Base-by-base conservation (phyloP, 345 rosid genomes). In the Punica granatum region DNA sequence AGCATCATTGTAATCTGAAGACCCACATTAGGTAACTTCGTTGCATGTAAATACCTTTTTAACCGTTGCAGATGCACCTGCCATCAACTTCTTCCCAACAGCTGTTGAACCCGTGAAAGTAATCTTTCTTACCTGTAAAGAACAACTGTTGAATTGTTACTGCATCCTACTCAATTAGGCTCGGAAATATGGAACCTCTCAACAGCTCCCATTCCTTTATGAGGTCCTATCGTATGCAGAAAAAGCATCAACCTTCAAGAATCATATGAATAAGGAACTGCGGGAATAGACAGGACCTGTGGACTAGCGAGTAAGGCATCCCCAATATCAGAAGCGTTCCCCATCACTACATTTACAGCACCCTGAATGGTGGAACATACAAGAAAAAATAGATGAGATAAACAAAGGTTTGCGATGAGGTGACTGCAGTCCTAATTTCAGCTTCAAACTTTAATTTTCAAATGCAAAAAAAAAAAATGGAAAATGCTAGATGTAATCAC, bases 81-180 rank as follows among this genome's bases (percentile, higher is more conserved):
- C 96, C 99, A 94, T 91, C 84, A 88, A 84, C 78, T 85, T 94
- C 82, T 94, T 94, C 73, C 99, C 97, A 67, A 94, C 97, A 56
- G 96, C 92, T 32, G 99, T 91, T 67, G 97, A 94, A 60, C 97
- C 99, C 7, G 99, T 89, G 79, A 94, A 94, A 10, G 97, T 91
- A 70, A 91, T 91, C 80, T 88, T 86, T 67, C 95, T 89, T 58
- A 94, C 96, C 99, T 93, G 80, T 71, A 70, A 75, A 73, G 37
- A 67, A 69, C 60, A 70, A 64, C 59, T 36, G n/a, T 26, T 60
- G 35, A 35, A 63, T 48, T 41, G 54, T 39, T 42, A 12, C n/a
- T 39, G 65, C 60, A 33, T 49, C 66, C 59, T 48, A 10, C 34
- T 15, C 32, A 34, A 65, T 48, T 11, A n/a, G n/a, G n/a, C n/a